These are phyloP conservation scores for Vachellia pachyceras DNA, from an alignment of 306 rosid species.

Conservation along the genomic window DNA sequence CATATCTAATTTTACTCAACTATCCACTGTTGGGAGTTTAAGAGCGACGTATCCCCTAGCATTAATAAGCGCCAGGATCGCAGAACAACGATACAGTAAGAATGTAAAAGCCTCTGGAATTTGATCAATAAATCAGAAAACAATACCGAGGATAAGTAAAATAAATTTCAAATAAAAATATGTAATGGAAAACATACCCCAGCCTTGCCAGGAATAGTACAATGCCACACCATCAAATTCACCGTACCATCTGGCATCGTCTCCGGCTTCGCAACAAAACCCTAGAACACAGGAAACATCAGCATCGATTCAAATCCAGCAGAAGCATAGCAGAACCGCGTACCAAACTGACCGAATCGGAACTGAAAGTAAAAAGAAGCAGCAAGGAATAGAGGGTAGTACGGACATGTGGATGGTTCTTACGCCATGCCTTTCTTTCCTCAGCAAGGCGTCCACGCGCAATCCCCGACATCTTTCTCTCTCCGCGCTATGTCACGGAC, in stretches of 20 bases:
- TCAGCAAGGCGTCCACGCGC: slow-evolving; percentile 95
- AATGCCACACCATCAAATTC: slow-evolving; percentile 97
- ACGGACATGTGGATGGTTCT: slow-evolving; percentile 96
- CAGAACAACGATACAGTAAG: slow-evolving; percentile 5
- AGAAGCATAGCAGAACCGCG: not conserved
- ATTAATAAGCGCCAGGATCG: not conserved
- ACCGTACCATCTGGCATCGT: slow-evolving; percentile 78
- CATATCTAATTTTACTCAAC: no score
- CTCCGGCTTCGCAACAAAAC: slow-evolving; percentile 97
- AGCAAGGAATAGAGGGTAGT: not conserved
- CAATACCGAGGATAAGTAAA: not conserved
- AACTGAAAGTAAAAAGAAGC: not conserved
- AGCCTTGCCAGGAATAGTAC: slow-evolving; percentile 91
- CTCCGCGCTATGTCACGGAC: slow-evolving; percentile 33
- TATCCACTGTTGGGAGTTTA: not conserved
- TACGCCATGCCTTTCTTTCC: slow-evolving; percentile 94
- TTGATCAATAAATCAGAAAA: slow-evolving; percentile 18
- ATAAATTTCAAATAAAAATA: not conserved
- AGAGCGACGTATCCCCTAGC: no score
- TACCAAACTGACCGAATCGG: not conserved
- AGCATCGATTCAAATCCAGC: not conserved
- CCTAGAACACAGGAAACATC: slow-evolving; percentile 54
- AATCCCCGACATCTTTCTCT: slow-evolving; percentile 62
- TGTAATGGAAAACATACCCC: slow-evolving; percentile 55
- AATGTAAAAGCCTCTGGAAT: not conserved